These are phyloP conservation scores for Colletotrichum echinochloae DNA, from an alignment of 2,329 filamentous ascomycete species.

Conservation along the genomic window DNA sequence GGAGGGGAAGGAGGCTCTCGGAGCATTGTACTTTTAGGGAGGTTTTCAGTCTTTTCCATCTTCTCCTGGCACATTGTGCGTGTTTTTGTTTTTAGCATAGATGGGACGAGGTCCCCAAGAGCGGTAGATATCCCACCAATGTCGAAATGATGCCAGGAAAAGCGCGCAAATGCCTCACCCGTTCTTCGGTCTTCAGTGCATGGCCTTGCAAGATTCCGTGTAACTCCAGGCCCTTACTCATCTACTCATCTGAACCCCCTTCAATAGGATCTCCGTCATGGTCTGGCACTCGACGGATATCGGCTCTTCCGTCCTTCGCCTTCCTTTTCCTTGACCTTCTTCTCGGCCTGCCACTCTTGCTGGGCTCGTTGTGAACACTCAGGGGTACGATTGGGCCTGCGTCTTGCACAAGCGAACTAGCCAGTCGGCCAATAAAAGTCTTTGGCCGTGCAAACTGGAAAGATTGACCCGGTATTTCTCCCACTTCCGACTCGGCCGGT, in stretches of 20 bases:
- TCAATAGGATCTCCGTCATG: slow-evolving; percentile 40
- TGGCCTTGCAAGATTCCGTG: neutral
- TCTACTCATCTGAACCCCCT: slow-evolving; percentile 30
- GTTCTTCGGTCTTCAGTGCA: neutral
- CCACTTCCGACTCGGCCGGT: slow-evolving; percentile 17
- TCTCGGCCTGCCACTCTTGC: slow-evolving; percentile 10
- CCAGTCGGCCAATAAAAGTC: slow-evolving; percentile 36
- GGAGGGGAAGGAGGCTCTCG: neutral
- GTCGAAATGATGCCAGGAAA: slow-evolving; percentile 24
- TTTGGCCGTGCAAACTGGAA: slow-evolving; percentile 39
- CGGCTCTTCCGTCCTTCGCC: slow-evolving; percentile 29
- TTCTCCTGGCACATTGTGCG: slow-evolving; percentile 24
- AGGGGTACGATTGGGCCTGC: neutral
- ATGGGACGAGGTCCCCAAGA: slow-evolving; percentile 36
- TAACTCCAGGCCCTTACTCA: neutral
- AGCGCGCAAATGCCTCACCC: neutral
- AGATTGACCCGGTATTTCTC: neutral
- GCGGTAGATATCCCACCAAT: slow-evolving; percentile 36
- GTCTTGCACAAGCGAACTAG: neutral
- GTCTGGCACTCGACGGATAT: slow-evolving; percentile 35
- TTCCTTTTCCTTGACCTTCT: slow-evolving; percentile 10
- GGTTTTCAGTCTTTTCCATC: neutral
- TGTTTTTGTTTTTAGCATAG: slow-evolving; percentile 20
- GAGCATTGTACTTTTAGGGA: slow-evolving; percentile 11
- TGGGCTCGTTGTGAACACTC: neutral